Conservation (phyloP, 1,284 basidiomycete species). For the Tranzscheliella williamsii region DNA sequence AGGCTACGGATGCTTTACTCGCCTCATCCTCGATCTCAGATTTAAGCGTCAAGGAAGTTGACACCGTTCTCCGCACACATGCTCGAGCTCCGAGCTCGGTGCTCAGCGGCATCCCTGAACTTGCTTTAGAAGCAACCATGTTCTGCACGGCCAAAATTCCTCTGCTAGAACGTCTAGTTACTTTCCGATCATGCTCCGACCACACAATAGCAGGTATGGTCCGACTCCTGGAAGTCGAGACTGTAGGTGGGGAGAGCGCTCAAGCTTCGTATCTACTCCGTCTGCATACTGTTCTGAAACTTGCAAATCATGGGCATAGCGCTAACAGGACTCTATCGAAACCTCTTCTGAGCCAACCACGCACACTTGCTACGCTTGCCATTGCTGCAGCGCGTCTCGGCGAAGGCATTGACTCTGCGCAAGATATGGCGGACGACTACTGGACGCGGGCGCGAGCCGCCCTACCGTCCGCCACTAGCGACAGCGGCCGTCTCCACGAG, state of each 20-base stretch:
- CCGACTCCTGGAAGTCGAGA: constrained; percentile 46
- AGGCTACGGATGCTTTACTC: too few relatives aligned
- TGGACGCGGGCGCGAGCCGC: constrained; percentile 26
- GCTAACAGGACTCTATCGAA: neutral
- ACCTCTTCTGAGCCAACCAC: constrained; percentile 3
- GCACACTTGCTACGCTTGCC: constrained; percentile 34
- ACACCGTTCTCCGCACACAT: constrained; percentile 11
- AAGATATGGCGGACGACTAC: constrained; percentile 22
- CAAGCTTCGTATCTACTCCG: constrained; percentile 34
- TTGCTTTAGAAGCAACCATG: neutral
- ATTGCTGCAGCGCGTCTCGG: constrained; percentile 37
- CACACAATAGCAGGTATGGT: constrained; percentile 2
- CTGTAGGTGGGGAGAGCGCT: constrained; percentile 25
- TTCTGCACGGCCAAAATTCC: neutral
- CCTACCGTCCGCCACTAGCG: neutral
- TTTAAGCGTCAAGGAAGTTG: constrained; percentile 2
- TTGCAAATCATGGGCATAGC: constrained; percentile 8
- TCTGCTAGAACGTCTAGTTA: neutral
- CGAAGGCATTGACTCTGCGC: constrained; percentile 22
- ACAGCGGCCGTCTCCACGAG: neutral
- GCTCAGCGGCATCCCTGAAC: neutral
- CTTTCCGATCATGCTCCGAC: neutral
- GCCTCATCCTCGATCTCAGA: too few relatives aligned
- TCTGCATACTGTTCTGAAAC: constrained; percentile 37
- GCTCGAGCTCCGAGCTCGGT: constrained; percentile 10